Evolutionary conservation across 108 stramenopile species (phyloP).

Genomic region (Mediolabrus comicus): DNA sequence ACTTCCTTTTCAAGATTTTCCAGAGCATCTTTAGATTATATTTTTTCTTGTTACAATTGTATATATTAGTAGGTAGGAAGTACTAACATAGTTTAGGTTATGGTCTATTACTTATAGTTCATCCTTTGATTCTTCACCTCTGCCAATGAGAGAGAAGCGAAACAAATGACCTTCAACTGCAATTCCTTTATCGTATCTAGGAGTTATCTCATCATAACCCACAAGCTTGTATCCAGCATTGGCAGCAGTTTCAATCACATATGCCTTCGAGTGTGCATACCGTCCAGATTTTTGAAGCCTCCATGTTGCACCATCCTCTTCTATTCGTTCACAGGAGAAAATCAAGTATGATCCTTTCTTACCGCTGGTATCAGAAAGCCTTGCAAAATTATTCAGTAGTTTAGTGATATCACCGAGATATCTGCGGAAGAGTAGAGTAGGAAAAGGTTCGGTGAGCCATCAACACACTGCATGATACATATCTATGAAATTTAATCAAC

Average conservation of each 20-base stretch:
- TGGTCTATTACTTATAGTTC: too few species aligned
- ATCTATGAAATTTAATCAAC: too few species aligned
- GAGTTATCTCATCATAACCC: constrained; percentile 57
- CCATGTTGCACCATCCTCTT: constrained; percentile 53
- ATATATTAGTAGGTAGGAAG: too few species aligned
- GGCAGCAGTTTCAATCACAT: constrained; percentile 47
- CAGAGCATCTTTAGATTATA: constrained; percentile 52
- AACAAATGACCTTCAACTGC: constrained; percentile 69
- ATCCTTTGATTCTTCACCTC: constrained; percentile 8
- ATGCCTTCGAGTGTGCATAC: constrained; percentile 70
- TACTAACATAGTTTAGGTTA: too few species aligned
- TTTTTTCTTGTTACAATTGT: too few species aligned
- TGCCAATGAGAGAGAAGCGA: constrained; percentile 44
- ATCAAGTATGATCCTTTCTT: constrained; percentile 36
- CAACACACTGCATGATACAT: too few species aligned
- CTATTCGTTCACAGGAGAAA: constrained; percentile 68
- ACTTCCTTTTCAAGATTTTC: constrained; percentile 81
- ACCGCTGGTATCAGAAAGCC: constrained; percentile 30
- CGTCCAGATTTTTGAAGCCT: constrained; percentile 58
- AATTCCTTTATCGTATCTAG: constrained; percentile 69
- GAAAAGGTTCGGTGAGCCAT: too few species aligned
- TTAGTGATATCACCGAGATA: constrained; percentile 58
- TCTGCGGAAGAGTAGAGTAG: too few species aligned
- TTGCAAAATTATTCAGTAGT: constrained; percentile 46
- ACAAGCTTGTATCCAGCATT: constrained; percentile 44